phyloP scores from a whole-genome alignment of 2,329 filamentous ascomycete species.

The Colletotrichum simmondsii region DNA sequence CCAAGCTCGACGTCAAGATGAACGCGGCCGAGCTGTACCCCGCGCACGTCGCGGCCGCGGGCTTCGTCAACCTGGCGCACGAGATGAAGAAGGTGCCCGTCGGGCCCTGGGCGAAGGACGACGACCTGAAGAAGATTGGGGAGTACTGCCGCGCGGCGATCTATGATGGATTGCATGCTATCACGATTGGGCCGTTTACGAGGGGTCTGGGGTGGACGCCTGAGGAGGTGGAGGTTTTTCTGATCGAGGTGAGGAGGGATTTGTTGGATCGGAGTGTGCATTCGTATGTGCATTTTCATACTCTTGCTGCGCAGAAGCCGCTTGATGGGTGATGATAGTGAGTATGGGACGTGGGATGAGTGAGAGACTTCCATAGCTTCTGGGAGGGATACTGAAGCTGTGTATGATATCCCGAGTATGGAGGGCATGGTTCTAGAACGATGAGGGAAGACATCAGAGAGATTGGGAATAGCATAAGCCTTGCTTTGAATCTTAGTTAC shows the following conservation, averaged over 20 bases:
- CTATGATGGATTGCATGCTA: conserved; percentile 53
- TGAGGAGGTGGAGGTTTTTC: conserved; percentile 58
- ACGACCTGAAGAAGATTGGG: conserved; percentile 54
- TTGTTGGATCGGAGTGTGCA: conserved; percentile 9
- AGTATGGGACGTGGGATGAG: too few species aligned
- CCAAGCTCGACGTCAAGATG: conserved; percentile 53
- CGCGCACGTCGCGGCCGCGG: conserved; percentile 55
- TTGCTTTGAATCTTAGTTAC: too few species aligned
- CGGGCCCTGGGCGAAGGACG: conserved; percentile 63
- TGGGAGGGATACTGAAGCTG: too few species aligned
- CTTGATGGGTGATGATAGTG: background rate
- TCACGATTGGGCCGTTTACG: conserved; percentile 53
- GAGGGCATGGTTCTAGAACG: too few species aligned
- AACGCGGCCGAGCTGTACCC: conserved; percentile 48
- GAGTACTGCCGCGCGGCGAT: conserved; percentile 55
- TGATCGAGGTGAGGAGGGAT: conserved; percentile 12
- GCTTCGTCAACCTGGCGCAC: conserved; percentile 66
- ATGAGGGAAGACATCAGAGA: too few species aligned
- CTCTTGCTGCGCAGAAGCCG: background rate
- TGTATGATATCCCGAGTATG: too few species aligned
- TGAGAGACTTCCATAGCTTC: too few species aligned
- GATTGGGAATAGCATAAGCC: too few species aligned
- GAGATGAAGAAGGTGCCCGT: conserved; percentile 63
- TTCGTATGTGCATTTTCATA: conserved; percentile 23
- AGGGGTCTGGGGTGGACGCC: conserved; percentile 51